phyloP scores from a whole-genome alignment of 2,329 filamentous ascomycete genomes.

The Pseudopithomyces maydicus region DNA sequence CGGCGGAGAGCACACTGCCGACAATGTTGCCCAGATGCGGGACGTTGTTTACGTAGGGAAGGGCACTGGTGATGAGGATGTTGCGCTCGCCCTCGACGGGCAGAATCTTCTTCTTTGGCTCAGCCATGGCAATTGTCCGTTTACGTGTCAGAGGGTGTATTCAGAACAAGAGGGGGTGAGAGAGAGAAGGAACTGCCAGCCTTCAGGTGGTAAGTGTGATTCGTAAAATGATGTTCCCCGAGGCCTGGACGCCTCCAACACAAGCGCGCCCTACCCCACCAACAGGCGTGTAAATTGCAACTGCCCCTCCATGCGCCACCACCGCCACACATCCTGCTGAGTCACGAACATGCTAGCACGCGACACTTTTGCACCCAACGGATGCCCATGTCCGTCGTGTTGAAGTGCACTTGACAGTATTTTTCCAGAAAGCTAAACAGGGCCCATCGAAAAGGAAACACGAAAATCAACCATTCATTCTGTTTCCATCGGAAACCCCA shows the following conservation, averaged over 20 bases:
- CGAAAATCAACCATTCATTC: too few relatives aligned
- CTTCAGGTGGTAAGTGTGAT: not conserved
- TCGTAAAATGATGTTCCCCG: slow-evolving; percentile 3
- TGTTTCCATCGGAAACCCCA: too few relatives aligned
- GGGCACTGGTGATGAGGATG: slow-evolving; percentile 86
- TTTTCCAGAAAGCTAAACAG: too few relatives aligned
- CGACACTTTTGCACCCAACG: not conserved
- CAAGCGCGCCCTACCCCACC: slow-evolving; percentile 1
- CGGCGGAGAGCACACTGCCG: slow-evolving; percentile 74
- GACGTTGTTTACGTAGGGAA: slow-evolving; percentile 79
- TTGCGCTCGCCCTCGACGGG: slow-evolving; percentile 71
- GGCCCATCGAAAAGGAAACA: too few relatives aligned
- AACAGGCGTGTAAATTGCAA: not conserved
- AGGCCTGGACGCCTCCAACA: slow-evolving; percentile 1
- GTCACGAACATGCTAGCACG: not conserved
- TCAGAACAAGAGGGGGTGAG: not conserved
- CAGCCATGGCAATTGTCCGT: slow-evolving; percentile 24
- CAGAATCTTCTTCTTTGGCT: slow-evolving; percentile 51
- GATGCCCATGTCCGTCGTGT: not conserved
- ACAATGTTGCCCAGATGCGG: slow-evolving; percentile 69
- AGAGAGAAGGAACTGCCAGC: not conserved
- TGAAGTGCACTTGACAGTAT: not conserved
- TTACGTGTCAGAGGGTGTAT: not conserved
- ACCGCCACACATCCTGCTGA: slow-evolving; percentile 6
- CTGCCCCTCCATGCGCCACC: slow-evolving; percentile 4